Conservation (phyloP, 768 basidiomycete species). For the Chlorophyllum brunneum region DNA sequence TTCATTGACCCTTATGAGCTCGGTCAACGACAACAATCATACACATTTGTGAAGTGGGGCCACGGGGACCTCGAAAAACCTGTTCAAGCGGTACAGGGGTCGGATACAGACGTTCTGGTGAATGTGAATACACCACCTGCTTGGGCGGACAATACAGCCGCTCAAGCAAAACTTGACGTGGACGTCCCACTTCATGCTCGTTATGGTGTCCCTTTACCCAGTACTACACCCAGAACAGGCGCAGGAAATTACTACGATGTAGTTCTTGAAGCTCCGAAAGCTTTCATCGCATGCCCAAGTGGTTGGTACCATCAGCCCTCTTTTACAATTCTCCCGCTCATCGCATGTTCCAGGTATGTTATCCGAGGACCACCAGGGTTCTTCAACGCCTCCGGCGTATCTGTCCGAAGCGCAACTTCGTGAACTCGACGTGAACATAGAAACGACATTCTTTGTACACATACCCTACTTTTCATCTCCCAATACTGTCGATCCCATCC, state of each 20-base stretch:
- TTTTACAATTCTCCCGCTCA: background rate
- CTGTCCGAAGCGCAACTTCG: constrained; percentile 6
- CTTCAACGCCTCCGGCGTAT: background rate
- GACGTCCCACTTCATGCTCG: constrained; percentile 10
- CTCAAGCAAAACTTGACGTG: background rate
- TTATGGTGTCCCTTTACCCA: constrained; percentile 1
- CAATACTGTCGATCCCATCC: background rate
- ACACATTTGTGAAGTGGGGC: constrained; percentile 10
- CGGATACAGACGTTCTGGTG: background rate
- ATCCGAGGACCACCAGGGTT: background rate
- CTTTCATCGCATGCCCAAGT: constrained; percentile 4
- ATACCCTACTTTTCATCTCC: background rate
- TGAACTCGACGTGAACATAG: background rate
- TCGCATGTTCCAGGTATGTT: background rate
- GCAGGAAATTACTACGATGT: background rate
- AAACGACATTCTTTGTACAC: background rate
- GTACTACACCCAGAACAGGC: background rate
- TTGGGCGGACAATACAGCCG: background rate
- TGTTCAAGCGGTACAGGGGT: background rate
- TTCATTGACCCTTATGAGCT: constrained; percentile 10
- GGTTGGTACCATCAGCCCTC: background rate
- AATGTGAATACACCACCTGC: background rate
- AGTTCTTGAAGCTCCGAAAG: background rate
- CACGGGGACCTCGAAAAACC: constrained; percentile 6
- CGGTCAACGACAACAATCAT: constrained; percentile 5